phyloP scores from a whole-genome alignment of 1,284 basidiomycete genomes.

The Mycosarcoma mackinlayi region DNA sequence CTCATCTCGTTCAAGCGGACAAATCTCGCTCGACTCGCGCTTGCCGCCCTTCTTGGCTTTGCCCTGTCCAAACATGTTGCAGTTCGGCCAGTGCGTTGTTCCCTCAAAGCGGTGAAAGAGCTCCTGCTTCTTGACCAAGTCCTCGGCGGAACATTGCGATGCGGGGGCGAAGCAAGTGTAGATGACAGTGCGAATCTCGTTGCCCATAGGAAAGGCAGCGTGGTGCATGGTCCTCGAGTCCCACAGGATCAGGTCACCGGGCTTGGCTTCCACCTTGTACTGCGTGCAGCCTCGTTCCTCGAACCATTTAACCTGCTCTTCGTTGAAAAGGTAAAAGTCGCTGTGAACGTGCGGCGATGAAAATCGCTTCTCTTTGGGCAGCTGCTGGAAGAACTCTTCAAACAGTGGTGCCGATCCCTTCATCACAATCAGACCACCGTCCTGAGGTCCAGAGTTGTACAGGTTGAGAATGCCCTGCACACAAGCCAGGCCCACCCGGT shows the following conservation, averaged over 20 bases:
- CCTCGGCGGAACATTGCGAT: background rate
- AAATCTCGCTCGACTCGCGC: slow-evolving; percentile 17
- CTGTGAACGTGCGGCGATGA: slow-evolving; percentile 13
- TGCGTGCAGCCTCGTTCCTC: slow-evolving; percentile 53
- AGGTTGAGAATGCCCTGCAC: slow-evolving; percentile 70
- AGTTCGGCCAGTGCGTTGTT: slow-evolving; percentile 21
- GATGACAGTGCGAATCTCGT: slow-evolving; percentile 27
- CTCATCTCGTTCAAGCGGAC: slow-evolving; percentile 14
- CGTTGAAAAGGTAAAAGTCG: slow-evolving; percentile 66
- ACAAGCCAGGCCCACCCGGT: slow-evolving; percentile 66
- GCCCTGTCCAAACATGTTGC: slow-evolving; percentile 17
- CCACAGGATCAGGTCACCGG: slow-evolving; percentile 62
- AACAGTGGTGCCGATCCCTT: slow-evolving; percentile 66
- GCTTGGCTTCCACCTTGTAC: slow-evolving; percentile 57
- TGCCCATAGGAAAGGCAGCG: slow-evolving; percentile 14
- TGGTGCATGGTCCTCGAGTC: slow-evolving; percentile 50
- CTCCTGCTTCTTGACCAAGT: slow-evolving; percentile 10
- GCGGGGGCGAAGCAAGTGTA: slow-evolving; percentile 15
- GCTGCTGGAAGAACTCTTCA: slow-evolving; percentile 67
- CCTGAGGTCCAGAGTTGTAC: slow-evolving; percentile 68
- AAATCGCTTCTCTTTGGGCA: slow-evolving; percentile 58
- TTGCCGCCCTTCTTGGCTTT: slow-evolving; percentile 14
- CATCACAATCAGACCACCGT: slow-evolving; percentile 70
- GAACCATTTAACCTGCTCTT: slow-evolving; percentile 58
- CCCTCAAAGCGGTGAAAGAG: slow-evolving; percentile 5